Evolutionary conservation across 2,329 filamentous ascomycete species (phyloP), one percentile per base, ranked within the genome.

Genomic region (Bertia moriformis): DNA sequence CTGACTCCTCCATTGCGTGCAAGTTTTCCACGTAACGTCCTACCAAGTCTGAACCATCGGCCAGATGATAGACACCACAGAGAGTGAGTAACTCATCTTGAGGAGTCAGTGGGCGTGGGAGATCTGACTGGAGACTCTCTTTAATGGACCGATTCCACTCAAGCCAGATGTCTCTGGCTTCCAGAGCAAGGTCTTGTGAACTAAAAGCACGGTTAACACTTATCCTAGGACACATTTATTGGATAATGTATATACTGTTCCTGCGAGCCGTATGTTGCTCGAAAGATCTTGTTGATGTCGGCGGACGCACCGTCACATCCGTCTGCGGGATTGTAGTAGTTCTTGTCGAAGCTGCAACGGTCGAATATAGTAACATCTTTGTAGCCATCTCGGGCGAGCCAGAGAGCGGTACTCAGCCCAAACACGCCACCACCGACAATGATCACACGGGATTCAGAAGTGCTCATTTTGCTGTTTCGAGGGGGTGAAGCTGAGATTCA

Each of bases 91-190:
- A 37, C 33, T 45, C 39, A 42, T 50, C 48, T 18, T 45, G 38
- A 1, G 48, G 47, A 12, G 10, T 45, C 12, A 52, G 39, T 12
- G 44, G 45, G 1, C 17, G 10, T 1, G 50, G 49, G n/a, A 51
- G 45, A n/a, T 44, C 42, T 3, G 43, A 44, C 20, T 36, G 36
- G 30, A 33, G 33, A 19, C 32, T 40, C n/a, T 38, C 18, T 18
- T 29, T 41, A 27, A 51, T 49, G 19, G 17, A 32, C 22, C 42
- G 19, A 18, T 51, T 51, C 49, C 50, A 53, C 7, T 48, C 42
- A n/a, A 50, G 48, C 51, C 53, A 57, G 12, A 55, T 43, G 40
- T 53, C 49, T 37, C 51, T 46, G 2, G 53, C 51, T 33, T 57
- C 53, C 2, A 55, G 40, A 2, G 48, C 54, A 19, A 56, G 43